phyloP scores from a whole-genome alignment of 345 rosid species.

The Eucalyptus pauciflora region DNA sequence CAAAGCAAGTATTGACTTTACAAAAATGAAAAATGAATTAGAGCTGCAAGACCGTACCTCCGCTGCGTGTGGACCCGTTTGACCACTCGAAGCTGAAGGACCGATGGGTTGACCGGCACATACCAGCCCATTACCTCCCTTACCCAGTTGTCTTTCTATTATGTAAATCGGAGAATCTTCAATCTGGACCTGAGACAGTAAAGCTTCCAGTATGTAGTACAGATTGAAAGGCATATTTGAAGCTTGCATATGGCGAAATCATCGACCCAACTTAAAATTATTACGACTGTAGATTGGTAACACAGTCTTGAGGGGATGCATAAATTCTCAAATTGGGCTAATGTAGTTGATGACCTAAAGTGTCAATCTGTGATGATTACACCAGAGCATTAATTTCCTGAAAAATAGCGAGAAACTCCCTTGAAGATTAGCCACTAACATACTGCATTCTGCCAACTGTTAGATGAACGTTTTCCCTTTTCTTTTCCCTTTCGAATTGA shows the following conservation, averaged over 20 bases:
- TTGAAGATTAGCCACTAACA: not conserved
- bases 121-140: conserved; percentile 62
- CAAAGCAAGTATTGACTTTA: not conserved
- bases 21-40: not conserved
- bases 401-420: no score
- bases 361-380: no score
- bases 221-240: not conserved
- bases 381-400: no score
- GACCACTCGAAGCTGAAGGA: conserved; percentile 4
- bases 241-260: not conserved
- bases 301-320: not conserved
- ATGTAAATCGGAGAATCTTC: conserved; percentile 48
- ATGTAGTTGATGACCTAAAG: no score
- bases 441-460: not conserved
- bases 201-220: not conserved
- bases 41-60: conserved; percentile 8
- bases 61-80: conserved; percentile 15
- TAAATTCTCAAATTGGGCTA: no score
- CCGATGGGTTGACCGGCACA: conserved; percentile 40
- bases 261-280: not conserved
- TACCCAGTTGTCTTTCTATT: conserved; percentile 44
- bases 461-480: not conserved
- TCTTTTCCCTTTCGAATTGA: not conserved
- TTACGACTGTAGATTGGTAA: not conserved
- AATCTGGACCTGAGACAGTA: conserved; percentile 31